phyloP scores from a whole-genome alignment of 768 basidiomycete genomes.

The Panaeolus cyanescens region DNA sequence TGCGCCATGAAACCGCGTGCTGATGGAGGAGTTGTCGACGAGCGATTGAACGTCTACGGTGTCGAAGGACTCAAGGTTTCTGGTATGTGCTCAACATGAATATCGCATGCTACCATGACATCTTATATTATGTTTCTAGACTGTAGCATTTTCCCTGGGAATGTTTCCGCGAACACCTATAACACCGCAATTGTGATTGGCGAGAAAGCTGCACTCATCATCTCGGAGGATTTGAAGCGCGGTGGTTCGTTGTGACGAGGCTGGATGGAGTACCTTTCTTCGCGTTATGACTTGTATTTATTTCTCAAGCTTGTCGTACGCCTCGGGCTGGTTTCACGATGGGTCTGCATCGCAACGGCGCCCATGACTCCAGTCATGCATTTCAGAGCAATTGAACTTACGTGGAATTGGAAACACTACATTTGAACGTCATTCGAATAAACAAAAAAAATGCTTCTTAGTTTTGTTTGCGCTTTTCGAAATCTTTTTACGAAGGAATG shows the following conservation, averaged over 20 bases:
- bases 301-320: no score
- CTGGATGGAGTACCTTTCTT: background rate
- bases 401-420: no score
- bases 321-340: no score
- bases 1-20: conserved; percentile 26
- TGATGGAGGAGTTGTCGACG: conserved; percentile 52
- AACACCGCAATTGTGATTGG: conserved; percentile 49
- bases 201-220: conserved; percentile 63
- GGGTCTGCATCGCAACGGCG: no score
- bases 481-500: no score
- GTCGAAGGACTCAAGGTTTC: conserved; percentile 59
- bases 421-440: no score
- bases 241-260: no score
- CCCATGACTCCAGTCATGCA: no score
- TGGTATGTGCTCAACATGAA: conserved; percentile 28
- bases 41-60: conserved; percentile 64
- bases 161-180: conserved; percentile 44
- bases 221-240: conserved; percentile 53
- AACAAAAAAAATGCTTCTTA: no score
- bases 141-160: conserved; percentile 39
- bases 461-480: no score
- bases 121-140: conserved; percentile 21
- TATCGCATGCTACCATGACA: background rate
- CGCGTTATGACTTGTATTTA: background rate
- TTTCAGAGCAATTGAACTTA: no score